A percentile compares a stretch with the other conserved stretches of the same genome.
phyloP scores from a whole-genome alignment of 495 filamentous ascomycete genomes.

The Parachaetomium inaequale region DNA sequence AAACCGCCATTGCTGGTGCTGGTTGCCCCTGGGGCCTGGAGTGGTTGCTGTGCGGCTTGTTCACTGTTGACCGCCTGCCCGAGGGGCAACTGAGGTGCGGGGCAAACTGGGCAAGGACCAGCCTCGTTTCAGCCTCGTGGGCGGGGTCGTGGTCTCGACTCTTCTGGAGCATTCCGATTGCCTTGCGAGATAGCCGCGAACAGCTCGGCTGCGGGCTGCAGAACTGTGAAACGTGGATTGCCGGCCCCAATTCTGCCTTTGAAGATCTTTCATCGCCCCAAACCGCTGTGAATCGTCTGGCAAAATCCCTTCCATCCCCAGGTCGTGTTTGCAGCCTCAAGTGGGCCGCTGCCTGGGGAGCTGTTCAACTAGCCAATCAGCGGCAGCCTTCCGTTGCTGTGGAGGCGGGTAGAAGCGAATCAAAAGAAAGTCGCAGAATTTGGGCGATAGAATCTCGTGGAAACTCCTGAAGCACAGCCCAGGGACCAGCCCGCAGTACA shows the following conservation, averaged over 20 bases:
- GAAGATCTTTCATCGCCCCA: background rate
- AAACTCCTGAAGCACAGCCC: constrained; percentile 32
- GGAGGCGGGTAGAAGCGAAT: constrained; percentile 33
- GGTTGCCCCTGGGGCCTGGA: background rate
- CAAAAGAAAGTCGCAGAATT: constrained; percentile 32
- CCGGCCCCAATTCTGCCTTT: background rate
- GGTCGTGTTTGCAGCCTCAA: constrained; percentile 27
- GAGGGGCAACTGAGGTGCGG: constrained; percentile 12
- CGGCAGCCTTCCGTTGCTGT: constrained; percentile 20
- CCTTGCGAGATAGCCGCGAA: background rate
- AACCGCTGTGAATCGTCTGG: background rate
- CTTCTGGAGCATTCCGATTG: constrained; percentile 26
- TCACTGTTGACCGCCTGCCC: background rate
- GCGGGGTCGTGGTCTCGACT: constrained; percentile 11
- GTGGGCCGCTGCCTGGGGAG: constrained; percentile 25
- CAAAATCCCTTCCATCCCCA: background rate
- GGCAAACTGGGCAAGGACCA: constrained; percentile 22
- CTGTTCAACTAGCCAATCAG: constrained; percentile 29
- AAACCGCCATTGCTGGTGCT: no score
- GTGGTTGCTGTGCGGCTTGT: background rate
- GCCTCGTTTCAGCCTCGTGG: constrained; percentile 35
- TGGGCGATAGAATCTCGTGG: constrained; percentile 40
- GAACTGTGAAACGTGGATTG: background rate
- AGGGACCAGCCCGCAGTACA: constrained; percentile 26
- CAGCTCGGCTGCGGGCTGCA: background rate